Conservation (phyloP, 2,329 filamentous ascomycete genomes). For the Beauveria asiatica region DNA sequence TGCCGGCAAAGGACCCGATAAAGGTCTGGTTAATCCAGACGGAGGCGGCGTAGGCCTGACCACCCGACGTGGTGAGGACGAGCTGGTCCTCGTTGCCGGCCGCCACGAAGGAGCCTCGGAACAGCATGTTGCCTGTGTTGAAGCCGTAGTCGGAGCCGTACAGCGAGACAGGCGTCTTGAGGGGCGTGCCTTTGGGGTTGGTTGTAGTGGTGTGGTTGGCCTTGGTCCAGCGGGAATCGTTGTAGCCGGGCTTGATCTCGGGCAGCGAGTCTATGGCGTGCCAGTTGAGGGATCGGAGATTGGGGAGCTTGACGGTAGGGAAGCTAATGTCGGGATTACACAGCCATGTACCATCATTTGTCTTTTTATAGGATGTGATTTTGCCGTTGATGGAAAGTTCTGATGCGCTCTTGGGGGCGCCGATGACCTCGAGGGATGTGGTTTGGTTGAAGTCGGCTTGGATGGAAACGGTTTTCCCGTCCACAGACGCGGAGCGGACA, state of each 20-base stretch:
- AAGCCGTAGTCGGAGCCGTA: conserved; percentile 68
- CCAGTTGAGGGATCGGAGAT: conserved; percentile 54
- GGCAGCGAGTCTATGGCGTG: conserved; percentile 63
- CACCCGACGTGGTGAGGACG: conserved; percentile 54
- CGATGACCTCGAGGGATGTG: conserved; percentile 58
- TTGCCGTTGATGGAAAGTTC: conserved; percentile 35
- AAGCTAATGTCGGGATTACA: conserved; percentile 40
- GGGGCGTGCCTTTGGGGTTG: conserved; percentile 47
- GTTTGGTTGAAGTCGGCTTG: conserved; percentile 67
- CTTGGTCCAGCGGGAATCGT: conserved; percentile 58
- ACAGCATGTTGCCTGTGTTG: conserved; percentile 59
- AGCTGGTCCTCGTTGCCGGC: conserved; percentile 51
- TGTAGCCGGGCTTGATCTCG: conserved; percentile 54
- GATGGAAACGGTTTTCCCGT: conserved; percentile 49
- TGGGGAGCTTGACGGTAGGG: conserved; percentile 30
- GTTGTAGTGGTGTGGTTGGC: conserved; percentile 48
- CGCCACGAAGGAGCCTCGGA: conserved; percentile 60
- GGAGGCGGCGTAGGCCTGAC: conserved; percentile 56
- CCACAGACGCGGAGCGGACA: conserved; percentile 48
- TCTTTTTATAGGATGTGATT: conserved; percentile 25
- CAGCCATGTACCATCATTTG: conserved; percentile 39
- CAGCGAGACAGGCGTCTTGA: conserved; percentile 57
- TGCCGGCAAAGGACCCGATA: conserved; percentile 56
- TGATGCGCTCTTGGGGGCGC: conserved; percentile 43
- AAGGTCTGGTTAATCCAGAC: conserved; percentile 57